These are phyloP conservation scores for Vicia villosa DNA, from an alignment of 306 rosid species.

Conservation along the genomic window DNA sequence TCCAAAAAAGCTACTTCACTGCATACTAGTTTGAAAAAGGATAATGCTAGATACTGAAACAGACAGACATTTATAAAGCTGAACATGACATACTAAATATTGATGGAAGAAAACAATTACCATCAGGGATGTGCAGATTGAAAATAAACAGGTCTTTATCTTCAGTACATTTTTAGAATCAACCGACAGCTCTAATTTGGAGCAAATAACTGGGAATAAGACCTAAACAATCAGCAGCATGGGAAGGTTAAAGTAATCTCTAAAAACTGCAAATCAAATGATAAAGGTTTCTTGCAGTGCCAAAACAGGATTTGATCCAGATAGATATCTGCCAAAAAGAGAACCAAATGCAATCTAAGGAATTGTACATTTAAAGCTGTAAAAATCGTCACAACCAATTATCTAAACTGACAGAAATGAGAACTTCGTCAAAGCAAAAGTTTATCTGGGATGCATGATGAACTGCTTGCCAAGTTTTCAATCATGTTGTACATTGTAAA, in stretches of 20 bases:
- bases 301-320: constrained; percentile 27
- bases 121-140: constrained; percentile 84
- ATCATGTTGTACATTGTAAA: constrained; percentile 13
- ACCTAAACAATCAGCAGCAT: constrained; percentile 52
- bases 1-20: constrained; percentile 36
- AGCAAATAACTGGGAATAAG: constrained; percentile 61
- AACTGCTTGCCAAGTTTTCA: constrained; percentile 25
- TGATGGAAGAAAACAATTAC: constrained; percentile 45
- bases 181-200: constrained; percentile 56
- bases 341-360: neutral
- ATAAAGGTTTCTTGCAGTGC: constrained; percentile 29
- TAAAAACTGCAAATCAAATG: constrained; percentile 19
- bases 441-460: neutral
- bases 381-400: constrained; percentile 15
- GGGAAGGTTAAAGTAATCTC: constrained; percentile 29
- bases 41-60: constrained; percentile 31
- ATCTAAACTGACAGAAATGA: constrained; percentile 24
- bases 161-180: constrained; percentile 48
- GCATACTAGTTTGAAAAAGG: constrained; percentile 24
- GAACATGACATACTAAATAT: constrained; percentile 18
- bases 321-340: constrained; percentile 13
- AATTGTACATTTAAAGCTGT: constrained; percentile 10
- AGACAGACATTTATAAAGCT: constrained; percentile 27
- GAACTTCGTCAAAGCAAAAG: constrained; percentile 3
- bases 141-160: constrained; percentile 78